Percentiles rank a stretch among this genome's conserved stretches.
These are phyloP conservation scores for Canavalia ensiformis DNA, from an alignment of 306 rosid species.

Conservation along the genomic window DNA sequence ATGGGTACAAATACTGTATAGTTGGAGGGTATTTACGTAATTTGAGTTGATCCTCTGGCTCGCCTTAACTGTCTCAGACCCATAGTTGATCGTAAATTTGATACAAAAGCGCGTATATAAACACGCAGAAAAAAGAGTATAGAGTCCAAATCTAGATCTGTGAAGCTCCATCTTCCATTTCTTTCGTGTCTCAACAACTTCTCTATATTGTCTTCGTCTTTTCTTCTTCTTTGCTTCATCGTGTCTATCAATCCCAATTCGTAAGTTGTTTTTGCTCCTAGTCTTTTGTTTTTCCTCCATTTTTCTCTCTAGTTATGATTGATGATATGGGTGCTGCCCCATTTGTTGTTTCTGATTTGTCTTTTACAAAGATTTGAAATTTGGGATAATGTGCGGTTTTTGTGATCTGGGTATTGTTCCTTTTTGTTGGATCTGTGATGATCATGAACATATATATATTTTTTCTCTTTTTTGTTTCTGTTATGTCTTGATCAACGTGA, in stretches of 20 bases:
- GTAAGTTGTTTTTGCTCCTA: slow-evolving; percentile 45
- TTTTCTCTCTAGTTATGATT: background rate
- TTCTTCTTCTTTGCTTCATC: slow-evolving; percentile 12
- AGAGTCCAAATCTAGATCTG: slow-evolving; percentile 48
- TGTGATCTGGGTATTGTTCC: slow-evolving; percentile 49
- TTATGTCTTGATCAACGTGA: slow-evolving; percentile 50
- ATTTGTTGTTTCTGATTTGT: background rate
- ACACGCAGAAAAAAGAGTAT: background rate
- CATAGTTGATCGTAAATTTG: background rate
- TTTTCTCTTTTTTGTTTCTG: background rate
- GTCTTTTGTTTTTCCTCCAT: background rate
- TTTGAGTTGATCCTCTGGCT: background rate
- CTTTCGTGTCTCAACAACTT: background rate
- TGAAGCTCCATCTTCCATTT: slow-evolving; percentile 29
- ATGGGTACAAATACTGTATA: background rate
- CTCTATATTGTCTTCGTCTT: slow-evolving; percentile 28
- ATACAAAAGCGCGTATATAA: slow-evolving; percentile 4
- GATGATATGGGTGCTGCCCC: slow-evolving; percentile 29
- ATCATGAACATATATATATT: background rate
- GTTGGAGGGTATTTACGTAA: slow-evolving; percentile 2
- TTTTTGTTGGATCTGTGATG: slow-evolving; percentile 62
- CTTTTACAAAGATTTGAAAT: slow-evolving; percentile 23
- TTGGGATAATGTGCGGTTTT: slow-evolving; percentile 35
- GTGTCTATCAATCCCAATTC: slow-evolving; percentile 18
- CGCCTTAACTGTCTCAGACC: slow-evolving; percentile 15